Base-by-base conservation (phyloP, 108 stramenopile genomes). In the Seminavis robusta region DNA sequence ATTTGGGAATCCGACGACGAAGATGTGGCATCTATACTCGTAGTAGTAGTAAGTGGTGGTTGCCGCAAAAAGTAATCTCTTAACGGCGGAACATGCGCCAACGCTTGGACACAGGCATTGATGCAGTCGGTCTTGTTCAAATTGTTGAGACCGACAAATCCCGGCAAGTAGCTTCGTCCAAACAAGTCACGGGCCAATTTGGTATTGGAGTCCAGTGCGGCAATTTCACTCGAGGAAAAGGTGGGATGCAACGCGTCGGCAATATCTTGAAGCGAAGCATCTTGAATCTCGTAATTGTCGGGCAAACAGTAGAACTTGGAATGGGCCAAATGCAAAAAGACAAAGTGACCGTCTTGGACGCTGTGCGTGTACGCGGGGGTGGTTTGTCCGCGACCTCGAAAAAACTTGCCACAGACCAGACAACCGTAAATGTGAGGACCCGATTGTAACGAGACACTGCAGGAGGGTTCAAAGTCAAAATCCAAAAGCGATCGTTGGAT, bases 351-450 rank as follows among this genome's bases (percentile, higher is more conserved):
- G 24, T 81, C 79, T 51, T 96, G 79, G 39, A 98, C 92, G 20
- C 74, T 52, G 66, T 99, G 99, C 1, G 86, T 95, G 60, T 93
- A 96, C 1, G 99, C 99, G 17, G 96, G 98, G 9, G 97, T 99
- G 21, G 73, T 79, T 25, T 52, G 63, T 34, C 98, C 95, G 27
- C 82, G 47, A 6, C 99, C 99, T 10, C 95, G 92, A 65, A 98
- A 97, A 76, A 83, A 98, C 51, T 95, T 96, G 39, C 99, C 99
- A 64, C 99, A 99, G 6, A 97, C 94, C 25, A 99, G 81, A 71
- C 99, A 99, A 0, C 69, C 88, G 57, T 98, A 99, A 16, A 99
- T 93, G 71, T 98, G 94, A 5, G 89, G 74, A 25, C 91, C 91
- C 15, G 87, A 65, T 37, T 86, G 77, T 39, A 98, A 67, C 11